Evolutionary conservation across 805 yeast genomes (phyloP).

Genomic region (Ogataea wickerhamii): DNA sequence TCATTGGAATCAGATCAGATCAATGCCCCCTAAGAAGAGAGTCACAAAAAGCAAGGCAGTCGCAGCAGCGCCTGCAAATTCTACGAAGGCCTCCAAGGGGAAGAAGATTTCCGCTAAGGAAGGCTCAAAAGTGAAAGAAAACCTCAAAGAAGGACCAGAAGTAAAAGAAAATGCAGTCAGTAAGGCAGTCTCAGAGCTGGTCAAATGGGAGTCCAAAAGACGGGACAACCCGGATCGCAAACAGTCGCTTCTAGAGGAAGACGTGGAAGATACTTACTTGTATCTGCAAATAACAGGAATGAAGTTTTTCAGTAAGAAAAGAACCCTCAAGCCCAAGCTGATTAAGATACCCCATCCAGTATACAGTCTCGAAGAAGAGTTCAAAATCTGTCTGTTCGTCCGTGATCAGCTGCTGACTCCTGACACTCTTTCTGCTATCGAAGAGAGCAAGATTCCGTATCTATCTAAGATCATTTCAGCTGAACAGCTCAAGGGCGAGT

Average conservation of each 20-base stretch:
- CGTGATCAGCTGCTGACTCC: conserved; percentile 55
- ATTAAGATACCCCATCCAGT: conserved; percentile 47
- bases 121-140: conserved; percentile 41
- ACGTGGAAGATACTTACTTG: conserved; percentile 44
- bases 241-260: conserved; percentile 55
- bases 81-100: conserved; percentile 7
- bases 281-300: conserved; percentile 63
- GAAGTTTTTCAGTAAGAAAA: conserved; percentile 58
- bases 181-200: conserved; percentile 63
- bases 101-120: background rate
- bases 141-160: conserved; percentile 4
- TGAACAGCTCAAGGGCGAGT: conserved; percentile 74
- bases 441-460: conserved; percentile 43
- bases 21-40: background rate
- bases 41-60: background rate
- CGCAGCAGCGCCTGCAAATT: conserved; percentile 6
- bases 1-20: background rate
- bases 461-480: conserved; percentile 61
- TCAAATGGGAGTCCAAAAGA: conserved; percentile 47
- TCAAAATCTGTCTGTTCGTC: conserved; percentile 61
- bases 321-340: conserved; percentile 53
- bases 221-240: conserved; percentile 32
- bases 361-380: conserved; percentile 39
- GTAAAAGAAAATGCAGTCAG: conserved; percentile 28
- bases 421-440: conserved; percentile 44